Conservation (phyloP, 208 protist species). For the Trypanosoma theileri region DNA sequence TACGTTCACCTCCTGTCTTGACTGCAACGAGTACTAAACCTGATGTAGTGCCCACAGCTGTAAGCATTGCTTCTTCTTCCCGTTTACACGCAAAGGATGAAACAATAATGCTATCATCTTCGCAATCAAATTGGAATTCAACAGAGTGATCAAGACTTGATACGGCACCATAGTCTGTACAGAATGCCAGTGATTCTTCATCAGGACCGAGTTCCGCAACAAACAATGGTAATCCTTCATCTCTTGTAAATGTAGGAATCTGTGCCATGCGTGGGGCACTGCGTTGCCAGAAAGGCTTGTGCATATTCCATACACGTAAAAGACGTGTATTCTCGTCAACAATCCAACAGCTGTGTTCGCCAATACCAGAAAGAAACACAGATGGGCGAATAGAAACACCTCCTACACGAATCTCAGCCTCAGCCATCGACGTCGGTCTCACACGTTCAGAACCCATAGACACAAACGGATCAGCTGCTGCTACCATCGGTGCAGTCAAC, state of each 20-base stretch:
- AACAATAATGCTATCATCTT: constrained; percentile 33
- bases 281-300: constrained; percentile 42
- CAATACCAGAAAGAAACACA: constrained; percentile 63
- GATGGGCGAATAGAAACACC: constrained; percentile 23
- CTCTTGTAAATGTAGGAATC: constrained; percentile 63
- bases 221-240: constrained; percentile 66
- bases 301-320: constrained; percentile 72
- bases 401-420: constrained; percentile 29
- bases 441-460: constrained; percentile 6
- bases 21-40: constrained; percentile 62
- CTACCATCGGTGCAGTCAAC: constrained; percentile 5
- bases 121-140: constrained; percentile 65
- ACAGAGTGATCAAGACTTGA: constrained; percentile 80
- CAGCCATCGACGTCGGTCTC: constrained; percentile 24
- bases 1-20: constrained; percentile 62
- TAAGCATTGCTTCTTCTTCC: constrained; percentile 42
- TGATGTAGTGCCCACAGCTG: constrained; percentile 54
- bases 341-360: constrained; percentile 73
- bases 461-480: constrained; percentile 6
- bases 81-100: constrained; percentile 66
- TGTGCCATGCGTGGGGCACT: constrained; percentile 56
- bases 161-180: constrained; percentile 69
- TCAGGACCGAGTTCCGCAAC: constrained; percentile 66
- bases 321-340: constrained; percentile 67
- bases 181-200: constrained; percentile 77